Base-by-base conservation (phyloP, 306 rosid species). In the Luffa acutangula region DNA sequence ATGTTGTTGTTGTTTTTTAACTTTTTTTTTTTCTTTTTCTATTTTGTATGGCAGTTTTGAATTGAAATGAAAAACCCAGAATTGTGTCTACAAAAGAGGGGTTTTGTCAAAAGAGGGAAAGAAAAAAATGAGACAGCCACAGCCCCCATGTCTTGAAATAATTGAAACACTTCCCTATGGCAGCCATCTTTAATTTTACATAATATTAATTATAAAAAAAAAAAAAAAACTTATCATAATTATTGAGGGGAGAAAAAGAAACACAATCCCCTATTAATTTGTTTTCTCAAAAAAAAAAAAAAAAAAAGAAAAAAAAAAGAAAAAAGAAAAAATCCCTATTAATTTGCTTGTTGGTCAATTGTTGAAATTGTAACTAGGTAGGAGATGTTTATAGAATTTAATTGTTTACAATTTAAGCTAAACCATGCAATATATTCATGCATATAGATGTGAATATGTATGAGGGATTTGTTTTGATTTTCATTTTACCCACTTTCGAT, bases 101-200 rank as follows among this genome's bases (percentile, higher is more conserved):
- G 71, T 49, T 49, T 49, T 49, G 54, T 11, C 54, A 49, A 17
- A 17, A 39, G 9, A 37, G 13, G n/a, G 46, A 17, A 66, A 39
- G 5, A 37, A 66, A 39, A 66, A 8, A 77, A 14, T 60, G 78
- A 77, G 52, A 69, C 81, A 78, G 81, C 71, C 63, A 34, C 12
- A 46, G n/a, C 56, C 59, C 25, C 60, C 52, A 43, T 74, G 58
- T 74, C 42, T 74, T 5, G 59, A 25, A 52, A 74, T 74, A 20
- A 74, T 46, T 74, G 58, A 74, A 49, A 45, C 78, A 25, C 42
- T 33, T 51, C 75, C 75, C 51, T 42, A 69, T 69, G 75, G 15
- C 36, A 18, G 9, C 17, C 25, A n/a, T 69, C 6, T 7, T n/a
- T 25, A 25, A 25, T 25, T 69, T n/a, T 20, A 69, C 75, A 18